Base-by-base conservation (phyloP, 139 green algal genomes). In the Nannochloris sp. region DNA sequence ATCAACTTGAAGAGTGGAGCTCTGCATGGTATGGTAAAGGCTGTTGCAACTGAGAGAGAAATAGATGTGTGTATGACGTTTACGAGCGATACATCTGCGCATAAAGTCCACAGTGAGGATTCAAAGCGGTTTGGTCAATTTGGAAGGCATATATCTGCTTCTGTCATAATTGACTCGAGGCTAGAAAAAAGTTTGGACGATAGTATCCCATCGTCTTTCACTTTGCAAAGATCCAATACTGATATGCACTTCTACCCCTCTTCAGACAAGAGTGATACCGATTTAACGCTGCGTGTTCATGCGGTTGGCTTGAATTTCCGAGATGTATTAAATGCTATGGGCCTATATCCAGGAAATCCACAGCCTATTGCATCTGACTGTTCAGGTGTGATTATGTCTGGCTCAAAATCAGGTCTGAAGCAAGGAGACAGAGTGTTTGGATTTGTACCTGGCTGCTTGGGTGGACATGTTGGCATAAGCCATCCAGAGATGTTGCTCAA, bases 361-460 rank as follows among this genome's bases (percentile, higher is more conserved):
- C 58, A 60, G 15, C 61, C 69, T n/a, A 75, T 74, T 5, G 80
- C 78, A 1, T 67, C 63, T 19, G 80, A 86, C 57, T 81, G 60
- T 44, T 60, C 78, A 4, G 80, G 80, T 18, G 59, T 86, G 21
- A 53, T 53, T 21, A 63, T 67, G 31, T 44, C 58, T 4, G 40
- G 49, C 18, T 66, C 69, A 23, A 5, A 48, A 21, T 16, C 40
- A 6, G 15, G 44, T 14, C 12, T 59, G 12, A 37, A 34, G 16
- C 12, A 66, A 36, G 86, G 86, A 10, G 64, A 81, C 8, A 40
- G 72, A 3, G 87, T 92, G 16, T 91, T 92, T 78, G 87, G 87
- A 16, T 72, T 94, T 29, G 85, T 83, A 0, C 63, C 64, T n/a
- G 87, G 85, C 3, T 83, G 72, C 68, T 62, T 92, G 34, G 87